These are phyloP conservation scores for Aureobasidium lini DNA, from an alignment of 2,329 filamentous ascomycete species.

Conservation along the genomic window DNA sequence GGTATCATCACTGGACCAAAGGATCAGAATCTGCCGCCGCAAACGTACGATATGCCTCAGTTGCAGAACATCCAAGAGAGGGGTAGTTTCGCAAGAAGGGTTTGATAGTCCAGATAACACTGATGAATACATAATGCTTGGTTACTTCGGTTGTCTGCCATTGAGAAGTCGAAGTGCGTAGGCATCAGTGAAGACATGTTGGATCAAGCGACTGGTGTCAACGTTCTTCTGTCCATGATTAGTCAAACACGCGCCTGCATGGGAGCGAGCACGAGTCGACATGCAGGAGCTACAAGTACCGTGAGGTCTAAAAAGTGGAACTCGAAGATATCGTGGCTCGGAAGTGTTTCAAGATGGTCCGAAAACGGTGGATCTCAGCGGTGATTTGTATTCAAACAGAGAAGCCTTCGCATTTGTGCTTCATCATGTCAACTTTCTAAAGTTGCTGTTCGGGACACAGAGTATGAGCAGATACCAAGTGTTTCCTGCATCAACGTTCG, in stretches of 20 bases:
- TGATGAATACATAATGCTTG: no score
- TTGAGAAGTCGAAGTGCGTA: no score
- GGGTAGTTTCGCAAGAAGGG: neutral
- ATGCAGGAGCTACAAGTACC: neutral
- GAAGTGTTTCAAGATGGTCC: neutral
- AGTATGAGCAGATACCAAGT: neutral
- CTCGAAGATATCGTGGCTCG: neutral
- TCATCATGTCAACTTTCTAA: no score
- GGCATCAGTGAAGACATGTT: no score
- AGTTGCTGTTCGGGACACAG: no score
- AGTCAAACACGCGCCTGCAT: neutral
- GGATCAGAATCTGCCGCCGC: conserved; percentile 33
- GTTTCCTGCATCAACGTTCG: neutral
- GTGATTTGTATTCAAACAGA: neutral
- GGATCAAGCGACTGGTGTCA: no score
- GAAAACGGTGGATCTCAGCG: neutral
- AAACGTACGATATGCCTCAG: conserved; percentile 37
- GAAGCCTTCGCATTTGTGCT: no score
- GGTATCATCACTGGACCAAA: conserved; percentile 42
- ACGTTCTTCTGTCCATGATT: no score
- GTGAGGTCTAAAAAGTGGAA: neutral
- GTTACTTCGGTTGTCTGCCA: no score
- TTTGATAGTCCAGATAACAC: neutral
- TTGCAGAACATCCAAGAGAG: conserved; percentile 30
- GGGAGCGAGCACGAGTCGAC: neutral